phyloP scores from a whole-genome alignment of 805 yeast species.

The Candida vaughaniae region DNA sequence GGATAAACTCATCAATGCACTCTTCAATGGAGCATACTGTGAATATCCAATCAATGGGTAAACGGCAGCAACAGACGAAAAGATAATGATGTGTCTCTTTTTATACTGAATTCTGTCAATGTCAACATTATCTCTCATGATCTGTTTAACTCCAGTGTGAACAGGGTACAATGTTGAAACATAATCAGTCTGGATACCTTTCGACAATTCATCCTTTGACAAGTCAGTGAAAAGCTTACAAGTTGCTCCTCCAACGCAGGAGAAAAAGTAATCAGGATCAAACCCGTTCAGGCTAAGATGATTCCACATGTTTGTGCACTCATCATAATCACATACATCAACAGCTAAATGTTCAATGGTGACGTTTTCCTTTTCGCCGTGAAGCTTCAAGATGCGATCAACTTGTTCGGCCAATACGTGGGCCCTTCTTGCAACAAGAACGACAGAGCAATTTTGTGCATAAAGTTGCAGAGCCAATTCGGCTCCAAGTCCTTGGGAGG shows the following conservation, averaged over 20 bases:
- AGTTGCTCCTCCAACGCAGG: slow-evolving; percentile 85
- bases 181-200: slow-evolving; percentile 70
- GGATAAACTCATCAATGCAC: slow-evolving; percentile 74
- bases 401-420: slow-evolving; percentile 54
- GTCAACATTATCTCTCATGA: slow-evolving; percentile 16
- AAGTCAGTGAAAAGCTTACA: slow-evolving; percentile 78
- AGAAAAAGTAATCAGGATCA: slow-evolving; percentile 71
- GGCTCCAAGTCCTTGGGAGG: slow-evolving; percentile 90
- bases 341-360: slow-evolving; percentile 49
- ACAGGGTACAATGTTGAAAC: slow-evolving; percentile 67
- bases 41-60: slow-evolving; percentile 90
- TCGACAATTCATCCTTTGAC: slow-evolving; percentile 52
- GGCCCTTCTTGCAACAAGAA: slow-evolving; percentile 76
- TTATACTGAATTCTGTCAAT: slow-evolving; percentile 17
- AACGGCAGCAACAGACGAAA: slow-evolving; percentile 76
- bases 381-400: slow-evolving; percentile 32
- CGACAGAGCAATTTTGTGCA: slow-evolving; percentile 57
- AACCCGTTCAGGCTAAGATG: slow-evolving; percentile 21
- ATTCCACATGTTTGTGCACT: slow-evolving; percentile 46
- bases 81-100: slow-evolving; percentile 56
- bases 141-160: slow-evolving; percentile 57
- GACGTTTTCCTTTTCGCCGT: slow-evolving; percentile 18
- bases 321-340: slow-evolving; percentile 61
- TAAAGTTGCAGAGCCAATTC: slow-evolving; percentile 65
- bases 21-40: slow-evolving; percentile 87